Evolutionary conservation across 345 rosid genomes (phyloP).

Genomic region (Brassica juncea): DNA sequence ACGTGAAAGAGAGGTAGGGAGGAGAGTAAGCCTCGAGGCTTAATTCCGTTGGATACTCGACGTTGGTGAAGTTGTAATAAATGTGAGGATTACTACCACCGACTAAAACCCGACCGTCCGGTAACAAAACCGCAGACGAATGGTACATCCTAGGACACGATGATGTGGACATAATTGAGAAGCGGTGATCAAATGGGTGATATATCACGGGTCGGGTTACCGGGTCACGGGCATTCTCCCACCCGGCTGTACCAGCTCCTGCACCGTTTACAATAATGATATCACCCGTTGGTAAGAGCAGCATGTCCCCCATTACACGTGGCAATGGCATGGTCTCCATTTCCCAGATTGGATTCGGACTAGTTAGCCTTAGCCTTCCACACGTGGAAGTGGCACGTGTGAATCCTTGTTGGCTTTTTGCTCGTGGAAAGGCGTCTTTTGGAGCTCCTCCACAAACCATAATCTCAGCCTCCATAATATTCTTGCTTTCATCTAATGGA

Average conservation of each 20-base stretch:
- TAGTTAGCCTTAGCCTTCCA: conserved; percentile 59
- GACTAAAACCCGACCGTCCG: conserved; percentile 69
- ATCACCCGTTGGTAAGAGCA: conserved; percentile 70
- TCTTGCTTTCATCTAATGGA: conserved; percentile 57
- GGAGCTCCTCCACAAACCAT: conserved; percentile 89
- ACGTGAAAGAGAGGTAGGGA: conserved; percentile 52
- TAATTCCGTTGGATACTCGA: conserved; percentile 69
- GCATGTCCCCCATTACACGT: conserved; percentile 90
- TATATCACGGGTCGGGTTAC: conserved; percentile 62
- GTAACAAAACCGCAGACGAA: conserved; percentile 61
- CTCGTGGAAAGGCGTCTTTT: conserved; percentile 41
- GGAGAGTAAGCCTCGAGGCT: conserved; percentile 79
- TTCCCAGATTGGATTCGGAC: conserved; percentile 54
- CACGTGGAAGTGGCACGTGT: conserved; percentile 57
- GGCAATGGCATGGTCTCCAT: conserved; percentile 78
- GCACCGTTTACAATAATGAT: conserved; percentile 72
- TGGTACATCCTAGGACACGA: conserved; percentile 72
- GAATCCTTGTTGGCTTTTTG: conserved; percentile 30
- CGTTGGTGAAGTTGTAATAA: conserved; percentile 61
- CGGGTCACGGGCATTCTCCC: conserved; percentile 56
- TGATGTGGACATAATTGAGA: conserved; percentile 53
- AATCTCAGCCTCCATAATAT: conserved; percentile 49
- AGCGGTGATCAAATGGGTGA: conserved; percentile 43
- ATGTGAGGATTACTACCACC: conserved; percentile 84
- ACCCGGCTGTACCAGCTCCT: conserved; percentile 69